Evolutionary conservation across 2,329 filamentous ascomycete species (phyloP).

Genomic region (Parastagonospora avenae): DNA sequence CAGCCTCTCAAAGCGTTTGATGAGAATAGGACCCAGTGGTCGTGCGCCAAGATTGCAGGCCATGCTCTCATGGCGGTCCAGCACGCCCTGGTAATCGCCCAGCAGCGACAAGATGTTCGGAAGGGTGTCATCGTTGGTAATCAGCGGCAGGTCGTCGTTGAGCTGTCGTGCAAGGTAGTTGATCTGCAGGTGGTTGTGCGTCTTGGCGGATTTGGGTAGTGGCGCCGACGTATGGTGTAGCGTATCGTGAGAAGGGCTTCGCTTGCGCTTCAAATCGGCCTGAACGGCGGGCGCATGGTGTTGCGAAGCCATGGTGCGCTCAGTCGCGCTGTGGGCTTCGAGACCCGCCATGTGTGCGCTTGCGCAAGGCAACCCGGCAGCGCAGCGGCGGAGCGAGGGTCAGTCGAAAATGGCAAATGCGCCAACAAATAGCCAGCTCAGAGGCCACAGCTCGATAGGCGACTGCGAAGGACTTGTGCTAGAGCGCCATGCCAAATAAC

Average conservation of each 20-base stretch:
- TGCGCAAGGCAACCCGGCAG: slow-evolving; percentile 19
- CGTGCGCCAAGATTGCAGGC: slow-evolving; percentile 84
- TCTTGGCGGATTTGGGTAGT: slow-evolving; percentile 60
- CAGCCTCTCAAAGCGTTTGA: slow-evolving; percentile 83
- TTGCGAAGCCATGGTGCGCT: slow-evolving; percentile 29
- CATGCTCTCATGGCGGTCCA: slow-evolving; percentile 84
- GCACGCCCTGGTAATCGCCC: slow-evolving; percentile 80
- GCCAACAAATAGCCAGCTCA: slow-evolving; percentile 23
- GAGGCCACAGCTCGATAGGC: slow-evolving; percentile 7
- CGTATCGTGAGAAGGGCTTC: slow-evolving; percentile 49
- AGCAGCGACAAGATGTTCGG: slow-evolving; percentile 74
- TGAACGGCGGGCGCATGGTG: slow-evolving; percentile 27
- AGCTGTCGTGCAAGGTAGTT: slow-evolving; percentile 70
- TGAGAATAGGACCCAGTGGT: slow-evolving; percentile 78
- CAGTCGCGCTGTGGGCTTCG: slow-evolving; percentile 23
- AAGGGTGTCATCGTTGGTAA: slow-evolving; percentile 71
- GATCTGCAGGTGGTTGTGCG: slow-evolving; percentile 67
- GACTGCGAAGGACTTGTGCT: slow-evolving; percentile 2
- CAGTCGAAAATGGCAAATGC: slow-evolving; percentile 26
- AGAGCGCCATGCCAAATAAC: slow-evolving; percentile 14
- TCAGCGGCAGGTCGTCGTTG: slow-evolving; percentile 65
- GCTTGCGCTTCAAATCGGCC: slow-evolving; percentile 53
- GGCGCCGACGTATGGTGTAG: slow-evolving; percentile 42
- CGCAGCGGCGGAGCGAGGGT: slow-evolving; percentile 23
- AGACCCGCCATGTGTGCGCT: slow-evolving; percentile 30